Evolutionary conservation across 331 rosid genomes (phyloP).

Genomic region (Quercus phellos): DNA sequence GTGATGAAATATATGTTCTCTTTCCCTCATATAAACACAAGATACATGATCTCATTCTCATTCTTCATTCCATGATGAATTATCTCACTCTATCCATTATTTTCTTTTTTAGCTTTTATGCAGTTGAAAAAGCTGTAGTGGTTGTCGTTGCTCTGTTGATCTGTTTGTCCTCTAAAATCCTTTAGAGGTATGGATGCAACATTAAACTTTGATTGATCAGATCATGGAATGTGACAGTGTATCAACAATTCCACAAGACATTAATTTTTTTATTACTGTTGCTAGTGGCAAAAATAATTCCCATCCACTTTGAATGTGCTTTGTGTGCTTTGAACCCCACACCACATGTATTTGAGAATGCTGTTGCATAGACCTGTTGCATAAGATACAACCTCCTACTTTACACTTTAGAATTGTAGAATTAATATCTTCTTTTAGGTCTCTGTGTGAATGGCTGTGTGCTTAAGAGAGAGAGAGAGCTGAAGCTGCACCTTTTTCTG

Average conservation of each 20-base stretch:
- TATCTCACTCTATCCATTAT: neutral
- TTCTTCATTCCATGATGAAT: neutral
- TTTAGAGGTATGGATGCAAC: neutral
- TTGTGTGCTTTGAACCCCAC: neutral
- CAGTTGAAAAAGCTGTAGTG: neutral
- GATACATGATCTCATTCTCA: neutral
- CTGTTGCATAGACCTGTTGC: too few relatives aligned
- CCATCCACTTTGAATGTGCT: neutral
- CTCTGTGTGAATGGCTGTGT: neutral
- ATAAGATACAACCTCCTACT: too few relatives aligned
- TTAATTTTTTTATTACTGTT: neutral
- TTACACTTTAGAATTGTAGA: neutral
- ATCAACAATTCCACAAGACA: neutral
- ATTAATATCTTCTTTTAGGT: neutral
- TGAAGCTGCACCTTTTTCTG: constrained; percentile 60
- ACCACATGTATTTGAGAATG: too few relatives aligned
- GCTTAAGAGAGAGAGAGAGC: neutral
- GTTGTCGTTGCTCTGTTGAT: neutral
- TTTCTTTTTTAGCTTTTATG: neutral
- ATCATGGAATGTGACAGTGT: neutral
- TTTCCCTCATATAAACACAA: neutral
- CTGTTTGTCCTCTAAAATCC: neutral
- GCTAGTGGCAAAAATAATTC: neutral
- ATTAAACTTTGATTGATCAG: neutral
- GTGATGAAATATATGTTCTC: neutral